Base-by-base conservation (phyloP, 352 stramenopile genomes). In the Globisporangium parvum region DNA sequence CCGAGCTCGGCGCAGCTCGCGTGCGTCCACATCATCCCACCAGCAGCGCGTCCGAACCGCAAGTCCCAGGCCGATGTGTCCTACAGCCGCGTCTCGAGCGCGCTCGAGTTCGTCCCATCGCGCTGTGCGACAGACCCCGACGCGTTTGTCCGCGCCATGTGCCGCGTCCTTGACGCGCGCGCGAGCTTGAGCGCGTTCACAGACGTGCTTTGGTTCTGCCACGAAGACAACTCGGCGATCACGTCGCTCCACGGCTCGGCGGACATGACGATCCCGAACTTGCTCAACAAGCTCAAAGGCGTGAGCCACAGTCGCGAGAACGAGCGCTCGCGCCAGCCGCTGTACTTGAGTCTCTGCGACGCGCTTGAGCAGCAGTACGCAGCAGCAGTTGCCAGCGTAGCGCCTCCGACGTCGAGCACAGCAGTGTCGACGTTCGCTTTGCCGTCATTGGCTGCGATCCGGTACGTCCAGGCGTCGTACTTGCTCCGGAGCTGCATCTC, bases 41-140 rank as follows among this genome's bases (percentile, higher is more conserved):
- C 83, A 52, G 81, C 83, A 0, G 84, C 83, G n/a, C 70, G 82
- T 40, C 83, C 83, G 17, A 91, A 88, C 46, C 79, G 83, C 55
- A 88, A 85, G 51, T 90, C 81, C 11, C 83, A 93, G 41, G 83
- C 83, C 1, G 83, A 93, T 53, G 79, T 91, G n/a, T 89, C 83
- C 24, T 93, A 91, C 65, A 88, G 71, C 39, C 78, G 83, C 50
- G 77, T 93, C 2, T 90, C 78, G 6, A 77, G 73, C 46, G 71
- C 74, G 15, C 69, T 91, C 10, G 83, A 93, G 67, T 90, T 81
- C 50, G 66, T 93, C 46, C 74, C 80, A 18, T 76, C 72, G 15
- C 79, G 79, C 4, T 81, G 73, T 56, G 70, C 77, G 21, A 75
- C 70, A 26, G 61, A 66, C 37, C 31, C 35, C 75, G 0, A 44